Conservation (phyloP, 352 stramenopile genomes). For the Phytophthora megakarya region DNA sequence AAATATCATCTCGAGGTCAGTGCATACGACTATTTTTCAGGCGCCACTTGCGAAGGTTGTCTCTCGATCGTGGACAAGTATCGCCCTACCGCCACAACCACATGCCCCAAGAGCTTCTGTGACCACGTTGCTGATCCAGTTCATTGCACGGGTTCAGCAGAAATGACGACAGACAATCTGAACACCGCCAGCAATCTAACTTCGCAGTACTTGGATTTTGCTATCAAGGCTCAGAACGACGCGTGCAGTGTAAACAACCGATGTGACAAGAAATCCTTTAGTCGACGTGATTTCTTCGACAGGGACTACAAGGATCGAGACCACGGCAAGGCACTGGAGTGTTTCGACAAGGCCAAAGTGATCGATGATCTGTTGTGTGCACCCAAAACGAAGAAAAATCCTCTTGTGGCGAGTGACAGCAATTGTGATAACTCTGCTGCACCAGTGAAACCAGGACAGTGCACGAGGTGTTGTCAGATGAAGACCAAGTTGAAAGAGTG, state of each 20-base stretch:
- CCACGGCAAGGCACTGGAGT: slow-evolving; percentile 28
- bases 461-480: slow-evolving; percentile 57
- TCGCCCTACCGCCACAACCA: slow-evolving; percentile 29
- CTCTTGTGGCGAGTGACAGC: slow-evolving; percentile 22
- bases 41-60: slow-evolving; percentile 46
- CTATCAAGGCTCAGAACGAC: slow-evolving; percentile 52
- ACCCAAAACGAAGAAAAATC: slow-evolving; percentile 37
- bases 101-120: slow-evolving; percentile 12
- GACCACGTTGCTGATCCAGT: slow-evolving; percentile 26
- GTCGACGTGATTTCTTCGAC: slow-evolving; percentile 50
- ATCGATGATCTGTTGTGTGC: slow-evolving; percentile 33
- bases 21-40: slow-evolving; percentile 43
- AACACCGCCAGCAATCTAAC: slow-evolving; percentile 14
- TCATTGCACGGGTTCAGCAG: background rate
- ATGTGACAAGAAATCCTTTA: slow-evolving; percentile 52
- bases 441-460: slow-evolving; percentile 39
- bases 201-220: slow-evolving; percentile 48
- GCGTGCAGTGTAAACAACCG: slow-evolving; percentile 47
- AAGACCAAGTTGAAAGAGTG: slow-evolving; percentile 53
- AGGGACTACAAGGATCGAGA: slow-evolving; percentile 21
- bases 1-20: slow-evolving; percentile 46
- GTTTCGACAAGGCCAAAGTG: slow-evolving; percentile 38
- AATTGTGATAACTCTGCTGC: slow-evolving; percentile 33
- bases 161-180: slow-evolving; percentile 1
- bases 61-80: slow-evolving; percentile 50